Base-by-base conservation (phyloP, 176 grass and related monocot genomes). In the Echinochloa phyllopogon region DNA sequence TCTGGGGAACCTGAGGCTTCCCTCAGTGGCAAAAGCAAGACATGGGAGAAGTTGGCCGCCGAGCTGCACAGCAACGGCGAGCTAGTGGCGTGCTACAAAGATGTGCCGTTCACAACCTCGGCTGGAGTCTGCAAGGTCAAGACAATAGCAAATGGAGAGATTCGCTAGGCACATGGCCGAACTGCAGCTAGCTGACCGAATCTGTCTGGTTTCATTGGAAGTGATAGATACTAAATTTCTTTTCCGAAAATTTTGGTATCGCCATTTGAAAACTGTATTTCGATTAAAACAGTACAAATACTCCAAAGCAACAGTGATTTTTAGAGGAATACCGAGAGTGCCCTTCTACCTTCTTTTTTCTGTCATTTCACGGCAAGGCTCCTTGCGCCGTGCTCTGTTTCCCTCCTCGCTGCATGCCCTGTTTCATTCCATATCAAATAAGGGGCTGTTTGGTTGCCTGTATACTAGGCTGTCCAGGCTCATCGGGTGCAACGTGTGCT, bases 1-100 rank as follows among this genome's bases (percentile, higher is more conserved):
- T 71, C 93, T 1, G 96, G 91, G 0, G 93, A 94, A 77, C 89
- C 96, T 0, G 93, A 95, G 84, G 61, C 80, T 55, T 80, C 94
- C 71, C 83, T 95, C 21, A 98, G 89, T 41, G 90, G 89, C 21
- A 98, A 98, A 69, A 91, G 91, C 74, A 92, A 98, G 81, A 79
- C 87, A 15, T 98, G 96, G 91, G 96, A 98, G 81, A 98, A 91
- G 81, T 7, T 98, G 11, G 88, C 94, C 9, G 89, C 83, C 21
- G 87, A 94, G 29, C 74, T 98, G 51, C 96, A 85, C 80, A 88
- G 87, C n/a, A 88, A 94, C 75, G 83, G 71, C 27, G 85, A 95
- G 65, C 76, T 94, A 13, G 91, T 94, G 60, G 92, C 90, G 49
- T 93, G 86, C 64, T 97, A 93, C 87, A 94, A 91, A 72, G 88